A percentile compares a stretch with the other conserved stretches of the same genome.
These are phyloP conservation scores for Metarhizium guizhouense DNA, from an alignment of 2,329 filamentous ascomycete genomes.

Conservation along the genomic window DNA sequence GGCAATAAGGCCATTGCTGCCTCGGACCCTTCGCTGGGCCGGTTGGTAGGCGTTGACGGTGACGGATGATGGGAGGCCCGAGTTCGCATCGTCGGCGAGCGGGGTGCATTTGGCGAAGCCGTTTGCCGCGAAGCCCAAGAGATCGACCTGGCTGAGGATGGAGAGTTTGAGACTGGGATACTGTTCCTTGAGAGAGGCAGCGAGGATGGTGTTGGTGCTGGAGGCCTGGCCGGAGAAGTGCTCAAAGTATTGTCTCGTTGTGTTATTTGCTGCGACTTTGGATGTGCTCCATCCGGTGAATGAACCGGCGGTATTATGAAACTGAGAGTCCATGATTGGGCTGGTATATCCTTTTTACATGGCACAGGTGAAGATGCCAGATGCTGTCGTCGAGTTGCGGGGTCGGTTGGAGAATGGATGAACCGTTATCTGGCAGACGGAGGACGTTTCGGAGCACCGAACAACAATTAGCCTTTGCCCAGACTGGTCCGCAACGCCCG, in stretches of 20 bases:
- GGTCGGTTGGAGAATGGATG: too few species aligned
- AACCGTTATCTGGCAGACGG: too few species aligned
- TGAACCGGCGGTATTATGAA: neutral
- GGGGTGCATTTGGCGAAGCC: constrained; percentile 25
- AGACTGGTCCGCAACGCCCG: too few species aligned
- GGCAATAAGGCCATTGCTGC: constrained; percentile 24
- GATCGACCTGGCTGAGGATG: constrained; percentile 21
- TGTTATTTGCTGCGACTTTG: neutral
- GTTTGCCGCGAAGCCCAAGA: constrained; percentile 32
- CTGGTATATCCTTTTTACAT: too few species aligned
- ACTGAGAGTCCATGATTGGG: neutral
- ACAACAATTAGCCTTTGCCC: too few species aligned
- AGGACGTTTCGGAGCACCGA: too few species aligned
- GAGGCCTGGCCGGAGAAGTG: constrained; percentile 31
- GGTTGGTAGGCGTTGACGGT: constrained; percentile 30
- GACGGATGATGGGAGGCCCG: constrained; percentile 23
- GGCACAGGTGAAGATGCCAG: too few species aligned
- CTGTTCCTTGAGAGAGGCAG: constrained; percentile 28
- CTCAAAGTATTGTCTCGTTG: constrained; percentile 17
- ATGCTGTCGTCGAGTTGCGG: too few species aligned
- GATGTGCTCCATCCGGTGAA: too few species aligned
- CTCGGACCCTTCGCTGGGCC: constrained; percentile 21
- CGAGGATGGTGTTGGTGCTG: constrained; percentile 34
- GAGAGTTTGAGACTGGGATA: constrained; percentile 35
- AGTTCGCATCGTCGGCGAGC: constrained; percentile 15